A percentile compares a stretch with the other conserved stretches of the same genome.
These are phyloP conservation scores for Glycine tomentella DNA, from an alignment of 306 rosid genomes.

Conservation along the genomic window DNA sequence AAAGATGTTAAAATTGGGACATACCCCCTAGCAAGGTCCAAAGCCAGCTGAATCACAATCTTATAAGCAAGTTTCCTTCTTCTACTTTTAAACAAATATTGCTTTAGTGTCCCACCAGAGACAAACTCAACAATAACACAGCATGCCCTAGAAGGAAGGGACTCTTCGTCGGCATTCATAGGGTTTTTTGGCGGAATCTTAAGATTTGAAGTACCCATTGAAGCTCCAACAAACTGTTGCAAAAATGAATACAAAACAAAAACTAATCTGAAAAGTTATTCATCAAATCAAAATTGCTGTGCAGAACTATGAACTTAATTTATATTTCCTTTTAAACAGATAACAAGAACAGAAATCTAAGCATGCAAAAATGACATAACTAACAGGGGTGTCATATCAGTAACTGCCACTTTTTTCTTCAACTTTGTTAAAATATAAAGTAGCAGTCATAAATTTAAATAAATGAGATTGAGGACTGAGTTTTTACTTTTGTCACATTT, in stretches of 20 bases:
- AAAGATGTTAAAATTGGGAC: constrained; percentile 34
- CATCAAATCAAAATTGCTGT: constrained; percentile 10
- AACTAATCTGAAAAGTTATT: constrained; percentile 17
- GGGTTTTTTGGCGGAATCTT: constrained; percentile 67
- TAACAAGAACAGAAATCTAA: constrained; percentile 3
- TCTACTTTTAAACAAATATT: constrained; percentile 68
- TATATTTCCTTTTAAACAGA: constrained; percentile 8
- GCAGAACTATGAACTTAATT: constrained; percentile 3
- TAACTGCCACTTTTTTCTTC: constrained; percentile 8
- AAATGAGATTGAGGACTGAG: constrained; percentile 42
- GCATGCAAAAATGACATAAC: neutral
- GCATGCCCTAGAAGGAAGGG: constrained; percentile 80
- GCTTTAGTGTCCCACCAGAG: constrained; percentile 86
- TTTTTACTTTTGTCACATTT: constrained; percentile 82
- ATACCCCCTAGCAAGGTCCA: constrained; percentile 90
- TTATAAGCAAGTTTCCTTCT: constrained; percentile 74
- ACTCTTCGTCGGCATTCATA: constrained; percentile 46
- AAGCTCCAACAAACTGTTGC: constrained; percentile 87
- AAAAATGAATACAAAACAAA: constrained; percentile 35
- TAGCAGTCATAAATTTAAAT: constrained; percentile 35
- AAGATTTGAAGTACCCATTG: constrained; percentile 86
- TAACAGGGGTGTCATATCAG: constrained; percentile 10
- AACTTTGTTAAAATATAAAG: constrained; percentile 18
- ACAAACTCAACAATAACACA: constrained; percentile 88
- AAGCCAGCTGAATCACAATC: constrained; percentile 83